phyloP scores from a whole-genome alignment of 2,329 filamentous ascomycete species.

The Zymoseptoria ardabiliae region DNA sequence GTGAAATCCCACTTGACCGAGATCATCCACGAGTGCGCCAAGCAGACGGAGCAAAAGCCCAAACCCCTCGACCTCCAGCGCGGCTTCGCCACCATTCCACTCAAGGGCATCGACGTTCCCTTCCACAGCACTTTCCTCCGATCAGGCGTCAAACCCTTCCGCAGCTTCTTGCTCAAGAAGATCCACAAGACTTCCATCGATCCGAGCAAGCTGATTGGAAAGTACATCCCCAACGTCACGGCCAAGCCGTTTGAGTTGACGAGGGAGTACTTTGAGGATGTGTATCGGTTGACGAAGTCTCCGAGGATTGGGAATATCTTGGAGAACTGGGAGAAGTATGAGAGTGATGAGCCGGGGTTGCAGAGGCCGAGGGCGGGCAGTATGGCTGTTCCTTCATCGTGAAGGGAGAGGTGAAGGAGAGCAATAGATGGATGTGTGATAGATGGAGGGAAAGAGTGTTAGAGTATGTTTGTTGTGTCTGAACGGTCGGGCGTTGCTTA shows the following conservation, averaged over 20 bases:
- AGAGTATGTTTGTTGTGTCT: neutral
- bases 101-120: slow-evolving; percentile 94
- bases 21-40: slow-evolving; percentile 83
- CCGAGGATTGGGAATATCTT: slow-evolving; percentile 69
- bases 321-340: slow-evolving; percentile 61
- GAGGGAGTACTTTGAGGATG: slow-evolving; percentile 99
- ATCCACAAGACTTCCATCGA: slow-evolving; percentile 99
- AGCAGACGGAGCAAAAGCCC: slow-evolving; percentile 82
- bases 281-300: slow-evolving; percentile 84
- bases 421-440: no score
- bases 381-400: slow-evolving; percentile 16
- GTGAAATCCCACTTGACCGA: slow-evolving; percentile 83
- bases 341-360: slow-evolving; percentile 31
- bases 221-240: slow-evolving; percentile 99
- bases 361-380: slow-evolving; percentile 23
- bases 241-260: slow-evolving; percentile 91
- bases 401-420: neutral
- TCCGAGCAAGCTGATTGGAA: slow-evolving; percentile 90
- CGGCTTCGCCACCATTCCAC: slow-evolving; percentile 92
- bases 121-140: slow-evolving; percentile 99
- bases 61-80: slow-evolving; percentile 82
- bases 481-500: neutral
- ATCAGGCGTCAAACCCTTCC: slow-evolving; percentile 97
- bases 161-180: slow-evolving; percentile 97
- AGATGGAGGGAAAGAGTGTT: no score